phyloP scores from a whole-genome alignment of 148 eudicot species.

The Camellia japonica region DNA sequence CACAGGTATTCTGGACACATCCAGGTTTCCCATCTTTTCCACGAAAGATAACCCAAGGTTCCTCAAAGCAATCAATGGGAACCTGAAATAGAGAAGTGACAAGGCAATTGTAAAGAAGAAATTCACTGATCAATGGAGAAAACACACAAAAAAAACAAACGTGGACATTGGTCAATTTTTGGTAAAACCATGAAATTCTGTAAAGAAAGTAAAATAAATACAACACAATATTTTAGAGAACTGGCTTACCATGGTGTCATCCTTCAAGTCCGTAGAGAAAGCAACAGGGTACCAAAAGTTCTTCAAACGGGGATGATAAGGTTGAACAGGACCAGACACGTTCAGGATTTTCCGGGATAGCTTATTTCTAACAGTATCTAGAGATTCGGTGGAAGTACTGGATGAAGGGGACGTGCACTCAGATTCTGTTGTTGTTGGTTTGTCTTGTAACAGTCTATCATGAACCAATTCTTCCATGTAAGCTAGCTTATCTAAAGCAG shows the following conservation, averaged over 20 bases:
- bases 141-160: too few species aligned
- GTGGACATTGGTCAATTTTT: too few species aligned
- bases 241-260: conserved; percentile 76
- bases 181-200: background rate
- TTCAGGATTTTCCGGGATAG: conserved; percentile 49
- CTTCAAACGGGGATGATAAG: conserved; percentile 66
- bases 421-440: conserved; percentile 33
- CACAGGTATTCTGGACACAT: conserved; percentile 89
- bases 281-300: conserved; percentile 97
- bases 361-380: conserved; percentile 40
- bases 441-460: conserved; percentile 81
- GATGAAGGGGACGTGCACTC: conserved; percentile 39
- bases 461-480: conserved; percentile 83
- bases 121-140: background rate
- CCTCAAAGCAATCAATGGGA: conserved; percentile 89
- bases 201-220: background rate
- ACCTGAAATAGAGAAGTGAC: conserved; percentile 39
- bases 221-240: background rate
- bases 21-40: conserved; percentile 92
- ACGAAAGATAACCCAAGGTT: conserved; percentile 93
- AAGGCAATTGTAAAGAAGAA: background rate
- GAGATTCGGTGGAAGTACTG: conserved; percentile 48
- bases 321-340: conserved; percentile 84
- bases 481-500: conserved; percentile 91
- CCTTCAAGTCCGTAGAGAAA: conserved; percentile 76